Percentiles rank a stretch among this genome's conserved stretches.
Evolutionary conservation across 371 early-diverging fungal species (phyloP).

Genomic region (Apophysomyces elegans): DNA sequence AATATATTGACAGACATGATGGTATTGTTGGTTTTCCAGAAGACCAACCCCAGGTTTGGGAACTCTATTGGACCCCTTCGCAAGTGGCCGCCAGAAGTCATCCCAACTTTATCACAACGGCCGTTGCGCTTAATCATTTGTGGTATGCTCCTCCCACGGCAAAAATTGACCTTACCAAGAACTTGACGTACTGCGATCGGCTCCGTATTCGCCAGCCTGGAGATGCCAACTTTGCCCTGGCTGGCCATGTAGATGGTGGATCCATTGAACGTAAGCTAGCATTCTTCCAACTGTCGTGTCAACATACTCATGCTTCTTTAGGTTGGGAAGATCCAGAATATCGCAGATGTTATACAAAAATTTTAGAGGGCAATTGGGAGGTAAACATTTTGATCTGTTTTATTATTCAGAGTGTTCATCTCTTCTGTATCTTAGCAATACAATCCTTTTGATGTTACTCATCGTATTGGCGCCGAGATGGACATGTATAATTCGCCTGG

Average conservation of each 20-base stretch:
- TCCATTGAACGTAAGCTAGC: slow-evolving; percentile 34
- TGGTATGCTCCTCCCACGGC: slow-evolving; percentile 35
- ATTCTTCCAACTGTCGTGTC: neutral
- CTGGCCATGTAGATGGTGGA: slow-evolving; percentile 45
- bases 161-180: slow-evolving; percentile 38
- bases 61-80: slow-evolving; percentile 41
- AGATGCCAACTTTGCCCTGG: slow-evolving; percentile 36
- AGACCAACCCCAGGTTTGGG: slow-evolving; percentile 44
- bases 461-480: slow-evolving; percentile 43
- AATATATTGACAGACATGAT: slow-evolving; percentile 33
- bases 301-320: neutral
- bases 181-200: slow-evolving; percentile 45
- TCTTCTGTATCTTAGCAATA: slow-evolving; percentile 20
- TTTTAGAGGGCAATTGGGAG: slow-evolving; percentile 32
- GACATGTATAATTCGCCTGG: slow-evolving; percentile 39
- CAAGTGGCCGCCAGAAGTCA: slow-evolving; percentile 38
- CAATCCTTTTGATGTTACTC: slow-evolving; percentile 49
- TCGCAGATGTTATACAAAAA: slow-evolving; percentile 29
- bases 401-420: neutral
- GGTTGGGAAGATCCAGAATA: slow-evolving; percentile 42
- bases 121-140: slow-evolving; percentile 37
- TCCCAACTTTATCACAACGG: slow-evolving; percentile 29
- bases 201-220: slow-evolving; percentile 40
- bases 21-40: slow-evolving; percentile 36
- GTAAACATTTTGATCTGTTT: slow-evolving; percentile 6